Percentiles rank a stretch among this genome's conserved stretches.
These are phyloP conservation scores for Tuctoria greenei DNA, from an alignment of 176 grass and related monocot species.

Conservation along the genomic window DNA sequence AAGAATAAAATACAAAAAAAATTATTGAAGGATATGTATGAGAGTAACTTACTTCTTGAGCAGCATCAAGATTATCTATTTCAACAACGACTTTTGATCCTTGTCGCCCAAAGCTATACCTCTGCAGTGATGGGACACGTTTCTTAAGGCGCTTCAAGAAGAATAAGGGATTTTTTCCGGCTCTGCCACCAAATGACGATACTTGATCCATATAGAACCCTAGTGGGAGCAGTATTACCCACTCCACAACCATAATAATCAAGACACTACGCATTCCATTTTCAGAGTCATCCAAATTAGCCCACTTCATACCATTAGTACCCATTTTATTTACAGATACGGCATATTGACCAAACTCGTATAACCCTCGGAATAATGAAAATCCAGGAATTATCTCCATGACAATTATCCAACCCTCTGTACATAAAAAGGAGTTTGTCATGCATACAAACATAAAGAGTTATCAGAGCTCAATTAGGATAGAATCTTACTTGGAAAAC, in stretches of 20 bases:
- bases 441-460: slow-evolving; percentile 15
- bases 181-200: slow-evolving; percentile 46
- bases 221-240: slow-evolving; percentile 59
- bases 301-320: slow-evolving; percentile 71
- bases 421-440: slow-evolving; percentile 21
- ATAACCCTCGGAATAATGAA: slow-evolving; percentile 78
- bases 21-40: slow-evolving; percentile 6
- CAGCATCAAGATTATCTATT: slow-evolving; percentile 59
- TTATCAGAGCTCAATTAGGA: slow-evolving; percentile 18
- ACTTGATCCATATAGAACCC: slow-evolving; percentile 69
- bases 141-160: slow-evolving; percentile 61
- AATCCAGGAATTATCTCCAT: slow-evolving; percentile 91
- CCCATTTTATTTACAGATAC: slow-evolving; percentile 51
- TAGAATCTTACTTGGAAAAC: slow-evolving; percentile 71
- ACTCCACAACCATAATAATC: slow-evolving; percentile 84
- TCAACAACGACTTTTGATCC: slow-evolving; percentile 67
- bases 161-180: slow-evolving; percentile 43
- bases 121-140: slow-evolving; percentile 32
- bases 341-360: slow-evolving; percentile 70
- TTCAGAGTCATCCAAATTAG: slow-evolving; percentile 50
- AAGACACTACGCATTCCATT: slow-evolving; percentile 72
- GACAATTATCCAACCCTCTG: slow-evolving; percentile 72
- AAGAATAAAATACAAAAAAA: slow-evolving; percentile 21
- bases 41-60: slow-evolving; percentile 63
- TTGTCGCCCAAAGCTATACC: slow-evolving; percentile 47